A percentile compares a stretch with the other conserved stretches of the same genome.
Conservation (phyloP, 257 asterid species). For the Solanum piurae region DNA sequence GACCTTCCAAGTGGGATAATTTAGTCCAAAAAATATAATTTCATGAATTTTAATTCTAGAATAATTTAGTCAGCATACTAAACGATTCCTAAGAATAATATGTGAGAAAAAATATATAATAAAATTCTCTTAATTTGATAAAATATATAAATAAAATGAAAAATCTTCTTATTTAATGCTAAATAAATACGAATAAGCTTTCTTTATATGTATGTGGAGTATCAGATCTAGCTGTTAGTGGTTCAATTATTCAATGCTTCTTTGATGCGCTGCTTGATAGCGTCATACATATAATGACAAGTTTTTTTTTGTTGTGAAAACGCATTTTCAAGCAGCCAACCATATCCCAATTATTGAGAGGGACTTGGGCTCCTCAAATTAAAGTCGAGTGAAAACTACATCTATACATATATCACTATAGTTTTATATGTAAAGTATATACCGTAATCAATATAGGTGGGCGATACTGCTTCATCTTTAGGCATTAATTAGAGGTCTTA, state of each 20-base stretch:
- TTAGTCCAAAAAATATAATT: no score
- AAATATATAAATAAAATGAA: no score
- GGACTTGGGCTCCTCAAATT: not conserved
- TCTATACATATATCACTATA: not conserved
- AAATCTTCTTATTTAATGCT: no score
- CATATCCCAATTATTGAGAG: not conserved
- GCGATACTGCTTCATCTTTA: accelerated
- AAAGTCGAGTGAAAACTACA: not conserved
- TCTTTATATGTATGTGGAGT: not conserved
- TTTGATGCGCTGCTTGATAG: not conserved
- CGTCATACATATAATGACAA: not conserved
- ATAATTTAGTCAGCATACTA: no score
- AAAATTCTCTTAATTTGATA: no score
- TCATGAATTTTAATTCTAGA: not conserved
- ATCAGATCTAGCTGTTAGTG: not conserved
- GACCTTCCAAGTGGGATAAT: not conserved
- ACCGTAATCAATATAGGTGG: no score
- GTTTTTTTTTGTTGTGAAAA: not conserved
- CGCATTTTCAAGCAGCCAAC: not conserved
- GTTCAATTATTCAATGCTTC: not conserved
- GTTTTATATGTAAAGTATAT: no score
- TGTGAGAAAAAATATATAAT: no score
- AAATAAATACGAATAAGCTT: no score
- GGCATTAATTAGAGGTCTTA: accelerated
- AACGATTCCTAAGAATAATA: not conserved